Conservation (phyloP, 805 yeast genomes). For the Grigorovia yakushimaensis region DNA sequence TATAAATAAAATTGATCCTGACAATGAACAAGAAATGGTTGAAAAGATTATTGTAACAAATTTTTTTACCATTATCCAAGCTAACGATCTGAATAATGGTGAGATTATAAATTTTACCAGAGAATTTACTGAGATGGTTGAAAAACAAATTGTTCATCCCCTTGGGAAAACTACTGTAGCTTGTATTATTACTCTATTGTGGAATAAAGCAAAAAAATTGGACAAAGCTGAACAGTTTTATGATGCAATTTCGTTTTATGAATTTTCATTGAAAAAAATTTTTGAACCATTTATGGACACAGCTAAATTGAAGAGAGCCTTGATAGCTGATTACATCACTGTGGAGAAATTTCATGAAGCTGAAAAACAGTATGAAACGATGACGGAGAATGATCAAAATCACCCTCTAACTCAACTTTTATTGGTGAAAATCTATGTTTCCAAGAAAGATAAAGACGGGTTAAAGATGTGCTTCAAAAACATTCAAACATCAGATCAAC, state of each 20-base stretch:
- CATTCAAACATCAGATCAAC: constrained; percentile 29
- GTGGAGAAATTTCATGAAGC: constrained; percentile 16
- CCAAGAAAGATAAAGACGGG: constrained; percentile 8
- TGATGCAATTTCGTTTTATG: constrained; percentile 22
- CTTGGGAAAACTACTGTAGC: constrained; percentile 26
- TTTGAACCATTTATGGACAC: constrained; percentile 23
- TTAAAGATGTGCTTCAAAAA: constrained; percentile 23
- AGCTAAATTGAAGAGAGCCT: constrained; percentile 32
- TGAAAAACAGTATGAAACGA: constrained; percentile 12
- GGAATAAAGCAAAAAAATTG: constrained; percentile 31
- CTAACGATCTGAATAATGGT: constrained; percentile 13
- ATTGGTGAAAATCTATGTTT: constrained; percentile 19
- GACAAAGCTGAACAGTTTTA: constrained; percentile 17
- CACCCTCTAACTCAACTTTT: constrained; percentile 29
- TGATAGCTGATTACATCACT: constrained; percentile 24
- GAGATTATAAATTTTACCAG: constrained; percentile 17
- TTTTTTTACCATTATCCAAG: constrained; percentile 18
- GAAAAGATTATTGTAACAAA: constrained; percentile 25
- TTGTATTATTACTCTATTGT: constrained; percentile 29
- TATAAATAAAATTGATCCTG: constrained; percentile 24
- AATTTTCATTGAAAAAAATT: constrained; percentile 19
- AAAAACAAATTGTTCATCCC: constrained; percentile 18
- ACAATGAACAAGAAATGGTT: constrained; percentile 17
- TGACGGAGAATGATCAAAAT: constrained; percentile 17
- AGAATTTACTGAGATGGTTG: constrained; percentile 20